Evolutionary conservation across 441 rosid species (phyloP).

Genomic region (Omphalea diandra): DNA sequence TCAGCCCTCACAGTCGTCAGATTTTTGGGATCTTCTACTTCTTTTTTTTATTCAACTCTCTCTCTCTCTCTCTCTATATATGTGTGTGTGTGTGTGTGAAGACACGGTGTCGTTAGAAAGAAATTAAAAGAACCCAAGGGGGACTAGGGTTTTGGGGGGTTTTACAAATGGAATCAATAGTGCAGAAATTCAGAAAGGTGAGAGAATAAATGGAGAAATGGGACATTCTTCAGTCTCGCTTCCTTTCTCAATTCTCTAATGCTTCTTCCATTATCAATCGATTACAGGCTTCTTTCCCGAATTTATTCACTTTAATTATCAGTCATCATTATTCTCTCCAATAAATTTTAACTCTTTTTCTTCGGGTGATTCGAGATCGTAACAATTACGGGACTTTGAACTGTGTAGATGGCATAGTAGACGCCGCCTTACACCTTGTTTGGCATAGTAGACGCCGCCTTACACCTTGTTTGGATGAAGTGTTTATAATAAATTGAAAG

Average conservation of each 20-base stretch:
- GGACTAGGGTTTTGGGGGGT: neutral
- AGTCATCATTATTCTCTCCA: neutral
- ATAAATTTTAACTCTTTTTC: neutral
- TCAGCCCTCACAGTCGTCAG: neutral
- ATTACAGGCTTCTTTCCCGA: slow-evolving; percentile 40
- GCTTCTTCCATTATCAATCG: slow-evolving; percentile 71
- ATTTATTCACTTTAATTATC: neutral
- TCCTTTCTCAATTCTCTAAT: slow-evolving; percentile 55
- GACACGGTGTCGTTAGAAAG: neutral
- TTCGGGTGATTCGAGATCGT: slow-evolving; percentile 45
- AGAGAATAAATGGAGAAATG: slow-evolving; percentile 65
- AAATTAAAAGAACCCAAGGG: too few species aligned
- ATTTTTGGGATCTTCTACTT: neutral
- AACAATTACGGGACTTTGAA: slow-evolving; percentile 54
- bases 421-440: too few species aligned
- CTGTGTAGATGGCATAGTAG: slow-evolving; percentile 48
- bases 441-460: slow-evolving; percentile 54
- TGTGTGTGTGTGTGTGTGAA: too few species aligned
- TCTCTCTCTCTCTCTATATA: too few species aligned
- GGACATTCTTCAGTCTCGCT: slow-evolving; percentile 59
- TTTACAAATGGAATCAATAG: slow-evolving; percentile 55
- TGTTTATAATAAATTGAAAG: too few species aligned
- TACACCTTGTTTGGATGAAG: too few species aligned
- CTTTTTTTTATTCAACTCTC: too few species aligned
- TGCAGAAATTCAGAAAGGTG: slow-evolving; percentile 56